Conservation (phyloP, 225 moss, liverwort and hornwort species). For the Climacium dendroides region DNA sequence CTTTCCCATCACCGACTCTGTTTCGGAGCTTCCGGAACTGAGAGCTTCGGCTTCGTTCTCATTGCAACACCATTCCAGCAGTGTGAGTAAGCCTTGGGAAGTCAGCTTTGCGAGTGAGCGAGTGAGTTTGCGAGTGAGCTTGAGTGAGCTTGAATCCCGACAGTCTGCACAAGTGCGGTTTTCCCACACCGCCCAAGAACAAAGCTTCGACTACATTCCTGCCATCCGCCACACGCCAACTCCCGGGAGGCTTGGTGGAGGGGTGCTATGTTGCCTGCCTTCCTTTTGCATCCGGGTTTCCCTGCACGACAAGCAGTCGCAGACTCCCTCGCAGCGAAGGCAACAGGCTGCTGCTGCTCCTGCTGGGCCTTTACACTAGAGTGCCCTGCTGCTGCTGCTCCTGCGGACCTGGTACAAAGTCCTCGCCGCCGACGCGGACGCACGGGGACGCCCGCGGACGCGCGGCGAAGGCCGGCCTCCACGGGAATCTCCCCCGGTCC, state of each 20-base stretch:
- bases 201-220: conserved; percentile 1
- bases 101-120: background rate
- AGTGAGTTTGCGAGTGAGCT: background rate
- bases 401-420: background rate
- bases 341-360: background rate
- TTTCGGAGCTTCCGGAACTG: background rate
- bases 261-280: background rate
- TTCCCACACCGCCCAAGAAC: conserved; percentile 1
- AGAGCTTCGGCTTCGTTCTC: background rate
- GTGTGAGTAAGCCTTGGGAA: background rate
- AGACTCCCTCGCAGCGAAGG: background rate
- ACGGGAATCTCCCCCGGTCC: background rate
- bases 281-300: conserved; percentile 19
- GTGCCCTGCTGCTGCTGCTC: background rate
- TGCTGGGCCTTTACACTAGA: background rate
- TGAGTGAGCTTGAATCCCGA: background rate
- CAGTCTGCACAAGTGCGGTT: background rate
- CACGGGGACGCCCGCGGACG: background rate
- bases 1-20: background rate
- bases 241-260: background rate
- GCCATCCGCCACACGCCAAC: conserved; percentile 29
- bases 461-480: background rate
- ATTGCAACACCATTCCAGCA: background rate
- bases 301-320: conserved; percentile 19
- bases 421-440: background rate